Base-by-base conservation (phyloP, 768 basidiomycete genomes). In the Hysterangium stoloniferum region DNA sequence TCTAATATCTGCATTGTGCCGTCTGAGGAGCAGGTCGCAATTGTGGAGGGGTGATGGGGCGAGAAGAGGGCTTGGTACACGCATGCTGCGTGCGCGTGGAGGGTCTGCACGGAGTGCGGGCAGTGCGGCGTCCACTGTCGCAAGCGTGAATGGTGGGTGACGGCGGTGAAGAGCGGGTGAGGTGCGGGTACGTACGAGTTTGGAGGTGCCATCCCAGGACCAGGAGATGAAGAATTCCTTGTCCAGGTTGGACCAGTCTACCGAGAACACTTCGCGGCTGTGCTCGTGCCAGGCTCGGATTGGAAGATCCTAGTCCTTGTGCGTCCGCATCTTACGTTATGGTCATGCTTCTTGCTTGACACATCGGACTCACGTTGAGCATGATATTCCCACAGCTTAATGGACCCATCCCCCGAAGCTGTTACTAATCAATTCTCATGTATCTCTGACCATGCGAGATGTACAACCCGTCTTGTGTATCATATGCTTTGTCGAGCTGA, bases 241-340 rank as follows among this genome's bases (percentile, higher is more conserved):
- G 59, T 84, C 81, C 54, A 94, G 65, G 66, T 96, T 98, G 55
- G 86, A 92, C 94, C 95, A 98, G 64, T 98, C 90, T 4, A 97
- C 80, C 9, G 85, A 86, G 70, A 89, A 93, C 6, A 93, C 90
- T 64, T 98, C 95, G 44, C 84, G 79, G 11, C 83, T 80, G 66
- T 98, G 95, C 66, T 98, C 95, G 59, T 90, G 86, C 94, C 95
- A 98, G 43, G 79, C 80, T 54, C 82, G 80, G 57, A 97, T 85
- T 1, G 95, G 94, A 48, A 84, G 77, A 58, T 91, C 86, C 92
- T 97, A 67, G 12, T 24, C 53, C 43, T 42, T 31, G 32, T 45
- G 55, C 37, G 36, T 42, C 55, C 62, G 64, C 52, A 34, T 57
- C 44, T 55, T 47, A 48, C 45, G 45, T 42, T 48, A 17, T 37